Base-by-base conservation (phyloP, 1,139 yeast genomes). In the Taphrina betulina region DNA sequence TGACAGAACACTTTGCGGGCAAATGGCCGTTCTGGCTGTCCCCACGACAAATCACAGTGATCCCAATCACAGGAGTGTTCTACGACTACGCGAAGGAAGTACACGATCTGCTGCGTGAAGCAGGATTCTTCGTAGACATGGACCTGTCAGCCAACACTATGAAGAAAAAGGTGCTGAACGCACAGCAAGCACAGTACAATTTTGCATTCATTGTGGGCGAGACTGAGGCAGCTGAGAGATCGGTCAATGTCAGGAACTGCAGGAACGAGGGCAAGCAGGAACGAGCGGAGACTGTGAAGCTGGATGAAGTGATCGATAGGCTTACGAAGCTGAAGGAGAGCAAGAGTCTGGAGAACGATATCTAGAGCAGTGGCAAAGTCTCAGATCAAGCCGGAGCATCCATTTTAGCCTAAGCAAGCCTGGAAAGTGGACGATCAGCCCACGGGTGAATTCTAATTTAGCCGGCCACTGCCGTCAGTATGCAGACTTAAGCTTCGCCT, bases 21-120 rank as follows among this genome's bases (percentile, higher is more conserved):
- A 85, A 85, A 63, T 92, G 99, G 98, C 99, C 99, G 10, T 92
- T 94, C 68, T 92, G 98, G 98, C 71, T 92, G 59, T 87, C 85
- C 60, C 96, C 98, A n/a, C 78, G 95, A 62, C 99, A 92, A 68
- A 95, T 94, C 0, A 75, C 85, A 41, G 78, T 92, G 2, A 77
- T 94, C 3, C 97, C 98, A 1, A 84, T 92, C 3, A 83, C 84
- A 55, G 77, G 75, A 4, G 66, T 74, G 3, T 88, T 85, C 66
- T 65, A 65, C 8, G 76, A 68, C 17, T 74, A 78, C 58, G 92
- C 95, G 1, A 70, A 75, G 48, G 69, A 74, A 19, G 68, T 82
- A 67, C 76, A 38, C 45, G 50, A 77, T 83, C 1, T 67, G 71
- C 82, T 29, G 80, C 82, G 5, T 75, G 78, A 62, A 76, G 81